Base-by-base conservation (phyloP, 768 basidiomycete species). In the Suillus lakei region DNA sequence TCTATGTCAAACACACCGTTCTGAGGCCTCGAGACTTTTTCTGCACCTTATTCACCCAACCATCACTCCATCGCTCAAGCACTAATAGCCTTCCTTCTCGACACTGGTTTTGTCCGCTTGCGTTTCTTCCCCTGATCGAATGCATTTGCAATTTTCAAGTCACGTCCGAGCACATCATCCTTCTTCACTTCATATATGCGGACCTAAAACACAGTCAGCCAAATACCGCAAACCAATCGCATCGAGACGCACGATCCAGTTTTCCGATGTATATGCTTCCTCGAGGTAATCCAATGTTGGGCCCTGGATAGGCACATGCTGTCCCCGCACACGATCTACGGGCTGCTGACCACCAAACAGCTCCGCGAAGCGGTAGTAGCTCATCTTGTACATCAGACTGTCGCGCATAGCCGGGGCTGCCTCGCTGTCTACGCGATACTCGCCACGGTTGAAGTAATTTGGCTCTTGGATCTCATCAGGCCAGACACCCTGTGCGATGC, bases 331-430 rank as follows among this genome's bases (percentile, higher is more conserved):
- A 61, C 97, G 89, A 74, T 99, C 98, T 46, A 83, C 74, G 7
- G 89, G 88, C 61, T 88, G 87, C 18, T 84, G 83, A 23, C 86
- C 87, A 18, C 95, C 95, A 73, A 90, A 99, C 67, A 99, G 81
- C 69, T 98, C 95, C 60, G 86, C 80, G 81, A 96, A 99, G 88
- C 96, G 87, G 74, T 97, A 98, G 77, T 97, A 99, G 18, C 91
- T 93, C 95, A 98, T 95, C 84, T 99, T 99, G 81, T 99, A 99
- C 97, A 99, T 98, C 79, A 99, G 81, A 72, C 94, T 93, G 74
- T 98, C 91, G 81, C 84, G 93, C 98, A 99, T 99, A 15, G 95
- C 80, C 1, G 86, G 80, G 0, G 92, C 88, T 56, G 98, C 98
- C 55, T 81, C 80, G 32, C 92, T 93, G 73, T 98, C 98, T 48